Evolutionary conservation across 2,329 filamentous ascomycete species (phyloP), one percentile per base, ranked within the genome.

Genomic region (Neofusicoccum sp.): DNA sequence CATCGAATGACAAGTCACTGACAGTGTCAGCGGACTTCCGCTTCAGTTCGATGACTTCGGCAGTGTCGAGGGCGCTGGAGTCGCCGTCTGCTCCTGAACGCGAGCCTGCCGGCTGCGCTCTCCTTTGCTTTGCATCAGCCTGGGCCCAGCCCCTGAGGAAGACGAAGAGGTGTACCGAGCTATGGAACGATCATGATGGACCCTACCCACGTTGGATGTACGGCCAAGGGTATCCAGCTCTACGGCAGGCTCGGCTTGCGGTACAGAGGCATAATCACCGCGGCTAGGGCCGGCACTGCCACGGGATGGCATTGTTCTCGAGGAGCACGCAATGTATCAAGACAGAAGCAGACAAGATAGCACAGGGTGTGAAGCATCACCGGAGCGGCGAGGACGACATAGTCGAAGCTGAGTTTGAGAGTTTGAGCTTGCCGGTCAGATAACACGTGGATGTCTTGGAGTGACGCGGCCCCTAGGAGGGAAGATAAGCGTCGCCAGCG

Each of bases 1-100:
- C 54, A 28, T 64, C 52, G 12, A 64, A 36, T 41, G 60, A 64
- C 28, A 49, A 9, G 29, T 45, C 34, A 39, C 62, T 54, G 31
- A 58, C n/a, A 3, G 43, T 41, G 61, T 63, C 61, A 22, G 39
- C 9, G 5, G 49, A 62, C 16, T 56, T 29, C n/a, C 49, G 48
- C 33, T 45, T 54, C 41, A 31, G 2, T 16, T 52, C 60, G 60
- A 37, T 22, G 1, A 56, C n/a, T 34, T 62, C 48, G 8, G 60
- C 16, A 39, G 60, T 22, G 16, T 61, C 58, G 3, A 61, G 3
- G 14, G 45, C 47, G 8, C 47, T 61, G 28, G 58, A 52, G 4
- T 61, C 58, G 22, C 45, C 58, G 11, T 22, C 34, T n/a, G 44
- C 14, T 16, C 58, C 45, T 3, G 37, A 6, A 45, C 47, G 31